Evolutionary conservation across 257 asterid genomes (phyloP).

Genomic region (Fraxinus quadrangulata): DNA sequence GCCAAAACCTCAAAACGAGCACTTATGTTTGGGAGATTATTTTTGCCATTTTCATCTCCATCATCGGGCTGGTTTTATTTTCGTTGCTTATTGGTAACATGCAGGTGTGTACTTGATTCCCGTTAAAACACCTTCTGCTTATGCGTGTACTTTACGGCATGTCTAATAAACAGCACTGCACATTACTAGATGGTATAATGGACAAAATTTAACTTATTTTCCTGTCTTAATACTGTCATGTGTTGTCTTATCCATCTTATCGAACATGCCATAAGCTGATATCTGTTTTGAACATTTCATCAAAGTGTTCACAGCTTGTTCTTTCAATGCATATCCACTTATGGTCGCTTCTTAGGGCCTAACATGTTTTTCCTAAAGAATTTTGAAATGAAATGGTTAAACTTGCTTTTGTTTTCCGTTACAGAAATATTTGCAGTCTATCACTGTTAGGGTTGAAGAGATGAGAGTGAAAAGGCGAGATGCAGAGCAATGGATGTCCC

Average conservation of each 20-base stretch:
- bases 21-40: constrained; percentile 42
- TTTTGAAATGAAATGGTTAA: neutral
- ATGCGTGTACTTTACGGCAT: neutral
- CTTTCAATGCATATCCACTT: neutral
- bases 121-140: neutral
- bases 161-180: neutral
- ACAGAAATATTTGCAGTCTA: constrained; percentile 45
- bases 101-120: constrained; percentile 33
- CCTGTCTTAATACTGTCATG: neutral
- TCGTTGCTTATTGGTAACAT: constrained; percentile 51
- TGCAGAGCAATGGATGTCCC: constrained; percentile 53
- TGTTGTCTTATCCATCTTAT: neutral
- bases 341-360: neutral
- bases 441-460: constrained; percentile 40
- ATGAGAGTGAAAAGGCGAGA: constrained; percentile 43
- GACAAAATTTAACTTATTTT: neutral
- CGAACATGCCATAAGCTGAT: neutral
- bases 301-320: too few species aligned
- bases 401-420: neutral
- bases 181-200: neutral
- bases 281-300: neutral
- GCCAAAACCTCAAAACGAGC: constrained; percentile 55
- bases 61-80: constrained; percentile 43
- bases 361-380: neutral
- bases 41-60: constrained; percentile 41